Evolutionary conservation across 164 flowering plant genomes (phyloP), one percentile per base, ranked within the genome.

Genomic region (Tetrastigma voinierianum): DNA sequence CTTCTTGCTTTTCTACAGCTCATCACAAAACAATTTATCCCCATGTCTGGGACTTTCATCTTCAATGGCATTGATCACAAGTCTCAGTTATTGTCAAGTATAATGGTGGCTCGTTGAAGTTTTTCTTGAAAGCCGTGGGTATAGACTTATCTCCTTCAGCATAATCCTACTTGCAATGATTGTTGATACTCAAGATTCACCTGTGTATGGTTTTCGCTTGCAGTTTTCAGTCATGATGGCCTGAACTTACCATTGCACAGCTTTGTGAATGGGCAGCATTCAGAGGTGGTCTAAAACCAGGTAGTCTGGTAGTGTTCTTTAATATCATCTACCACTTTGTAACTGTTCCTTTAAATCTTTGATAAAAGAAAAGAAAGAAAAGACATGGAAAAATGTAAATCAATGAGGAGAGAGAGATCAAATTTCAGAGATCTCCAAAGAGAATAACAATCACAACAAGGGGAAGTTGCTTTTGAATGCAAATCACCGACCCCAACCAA

Each of bases 41-140:
- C n/a, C n/a, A n/a, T n/a, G n/a, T n/a, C n/a, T n/a, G n/a, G n/a
- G n/a, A n/a, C n/a, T n/a, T n/a, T n/a, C n/a, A n/a, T n/a, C 74
- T 90, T 92, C 80, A 90, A 89, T 46, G 99, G 97, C 80, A 82
- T 95, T 40, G 97, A 95, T 73, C 97, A 87, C 78, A 95, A 88
- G 73, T 95, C 98, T 64, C 96, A 90, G 57, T 43, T 90, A 71
- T 70, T 92, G 72, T 56, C 60, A n/a, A 2, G 72, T 87, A 52
- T 87, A 76, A 61, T 10, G 23, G 16, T n/a, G 16, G 21, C 15
- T 45, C 20, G 15, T 40, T 21, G 56, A 6, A n/a, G 10, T 51
- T n/a, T n/a, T n/a, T 7, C 47, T 17, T 17, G 17, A 0, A 23
- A 46, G 40, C 19, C 10, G 20, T 44, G 46, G 53, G 64, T 61